Percentiles rank a stretch among this genome's conserved stretches.
Conservation (phyloP, 805 yeast species). For the Saturnispora halmiae region DNA sequence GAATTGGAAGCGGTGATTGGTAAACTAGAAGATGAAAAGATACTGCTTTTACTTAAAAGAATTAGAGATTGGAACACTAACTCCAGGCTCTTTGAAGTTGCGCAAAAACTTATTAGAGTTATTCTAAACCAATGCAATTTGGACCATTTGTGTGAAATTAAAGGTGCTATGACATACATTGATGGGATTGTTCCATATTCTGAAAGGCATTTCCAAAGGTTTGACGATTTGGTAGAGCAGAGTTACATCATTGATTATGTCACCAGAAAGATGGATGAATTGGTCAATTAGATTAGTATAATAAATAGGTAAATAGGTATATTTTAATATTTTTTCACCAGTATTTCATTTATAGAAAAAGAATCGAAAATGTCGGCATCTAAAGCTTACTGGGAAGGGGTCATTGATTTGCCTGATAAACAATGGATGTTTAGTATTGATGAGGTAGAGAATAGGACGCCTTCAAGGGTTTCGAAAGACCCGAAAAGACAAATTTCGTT, state of each 20-base stretch:
- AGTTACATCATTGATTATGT: slow-evolving; percentile 81
- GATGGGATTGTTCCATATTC: slow-evolving; percentile 82
- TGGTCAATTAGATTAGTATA: slow-evolving; percentile 10
- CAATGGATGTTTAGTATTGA: slow-evolving; percentile 24
- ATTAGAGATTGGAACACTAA: slow-evolving; percentile 94
- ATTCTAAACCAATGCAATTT: slow-evolving; percentile 48
- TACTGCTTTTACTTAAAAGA: slow-evolving; percentile 56
- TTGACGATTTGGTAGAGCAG: slow-evolving; percentile 75
- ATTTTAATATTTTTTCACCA: background rate
- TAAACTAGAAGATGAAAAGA: slow-evolving; percentile 48
- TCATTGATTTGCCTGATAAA: slow-evolving; percentile 20
- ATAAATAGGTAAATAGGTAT: background rate
- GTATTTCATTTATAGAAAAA: no score
- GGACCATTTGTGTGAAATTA: slow-evolving; percentile 50
- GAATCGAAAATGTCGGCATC: no score
- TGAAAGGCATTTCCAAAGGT: slow-evolving; percentile 71
- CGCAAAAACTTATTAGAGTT: slow-evolving; percentile 68
- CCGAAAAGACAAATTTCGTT: slow-evolving; percentile 24
- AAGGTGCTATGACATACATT: slow-evolving; percentile 57
- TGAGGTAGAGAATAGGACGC: slow-evolving; percentile 22
- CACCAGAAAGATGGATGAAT: slow-evolving; percentile 61
- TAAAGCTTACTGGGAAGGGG: slow-evolving; percentile 22
- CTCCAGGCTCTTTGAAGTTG: slow-evolving; percentile 65
- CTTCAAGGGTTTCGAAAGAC: slow-evolving; percentile 28
- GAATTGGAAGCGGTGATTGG: slow-evolving; percentile 58